Evolutionary conservation across 2,329 filamentous ascomycete species (phyloP).

Genomic region (Trichoderma semiorbis): DNA sequence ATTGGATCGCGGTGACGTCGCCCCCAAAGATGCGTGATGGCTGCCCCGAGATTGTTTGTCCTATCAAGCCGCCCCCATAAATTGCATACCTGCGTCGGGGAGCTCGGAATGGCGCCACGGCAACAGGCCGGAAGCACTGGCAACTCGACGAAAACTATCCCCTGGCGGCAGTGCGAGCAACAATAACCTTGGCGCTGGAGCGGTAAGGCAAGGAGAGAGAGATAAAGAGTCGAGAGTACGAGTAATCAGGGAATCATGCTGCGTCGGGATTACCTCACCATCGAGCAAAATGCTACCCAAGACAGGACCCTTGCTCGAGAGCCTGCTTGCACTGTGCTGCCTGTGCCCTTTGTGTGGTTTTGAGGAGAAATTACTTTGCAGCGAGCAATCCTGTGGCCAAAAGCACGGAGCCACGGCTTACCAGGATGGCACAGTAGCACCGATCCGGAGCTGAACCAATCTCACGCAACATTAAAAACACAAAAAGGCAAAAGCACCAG

Average conservation of each 20-base stretch:
- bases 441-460: background rate
- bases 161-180: background rate
- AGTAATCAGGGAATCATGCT: background rate
- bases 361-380: background rate
- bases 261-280: background rate
- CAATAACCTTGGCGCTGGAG: background rate
- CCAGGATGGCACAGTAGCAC: conserved; percentile 2
- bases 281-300: background rate
- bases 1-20: background rate
- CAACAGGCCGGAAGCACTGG: background rate
- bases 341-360: background rate
- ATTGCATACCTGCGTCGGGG: conserved; percentile 3
- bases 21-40: background rate
- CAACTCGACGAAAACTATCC: background rate
- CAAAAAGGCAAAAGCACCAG: background rate
- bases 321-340: background rate
- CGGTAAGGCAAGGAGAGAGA: background rate
- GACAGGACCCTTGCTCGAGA: background rate
- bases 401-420: background rate
- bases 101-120: background rate
- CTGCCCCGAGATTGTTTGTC: background rate
- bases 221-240: background rate
- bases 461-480: background rate
- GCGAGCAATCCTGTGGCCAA: background rate
- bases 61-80: background rate